Evolutionary conservation across 2,329 filamentous ascomycete species (phyloP).

Genomic region (Cercospora sesami): DNA sequence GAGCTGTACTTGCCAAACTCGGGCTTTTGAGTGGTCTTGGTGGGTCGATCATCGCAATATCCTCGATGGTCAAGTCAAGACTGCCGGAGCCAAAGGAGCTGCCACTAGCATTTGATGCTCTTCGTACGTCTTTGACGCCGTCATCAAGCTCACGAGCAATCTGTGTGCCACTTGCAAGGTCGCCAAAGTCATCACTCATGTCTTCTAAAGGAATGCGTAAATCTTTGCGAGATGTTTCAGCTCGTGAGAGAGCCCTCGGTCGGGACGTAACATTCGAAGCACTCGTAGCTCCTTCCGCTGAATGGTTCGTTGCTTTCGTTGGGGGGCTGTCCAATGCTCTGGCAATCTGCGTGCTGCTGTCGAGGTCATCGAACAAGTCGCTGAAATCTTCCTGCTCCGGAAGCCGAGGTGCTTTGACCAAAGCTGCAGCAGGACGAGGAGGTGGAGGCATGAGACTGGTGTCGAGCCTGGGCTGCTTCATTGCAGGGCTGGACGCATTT

Average conservation of each 20-base stretch:
- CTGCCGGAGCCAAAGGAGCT: conserved; percentile 44
- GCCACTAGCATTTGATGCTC: conserved; percentile 14
- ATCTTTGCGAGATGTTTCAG: not conserved
- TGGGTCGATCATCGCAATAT: conserved; percentile 42
- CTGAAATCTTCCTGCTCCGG: conserved; percentile 26
- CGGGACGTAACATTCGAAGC: not conserved
- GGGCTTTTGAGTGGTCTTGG: conserved; percentile 15
- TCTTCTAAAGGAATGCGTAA: conserved; percentile 22
- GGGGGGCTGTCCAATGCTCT: conserved; percentile 39
- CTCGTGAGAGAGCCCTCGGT: not conserved
- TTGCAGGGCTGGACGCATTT: not conserved
- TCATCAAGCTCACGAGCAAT: conserved; percentile 46
- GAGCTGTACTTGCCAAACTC: conserved; percentile 2
- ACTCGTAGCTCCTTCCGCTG: not conserved
- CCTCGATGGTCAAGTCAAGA: conserved; percentile 45
- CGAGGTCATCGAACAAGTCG: conserved; percentile 42
- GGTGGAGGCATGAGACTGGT: conserved; percentile 16
- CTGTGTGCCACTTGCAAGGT: conserved; percentile 50
- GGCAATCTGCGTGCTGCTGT: conserved; percentile 48
- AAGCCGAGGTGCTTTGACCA: not conserved
- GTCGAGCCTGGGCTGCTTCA: not conserved
- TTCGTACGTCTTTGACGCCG: conserved; percentile 17
- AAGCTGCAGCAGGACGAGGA: not conserved
- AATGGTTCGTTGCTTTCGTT: not conserved
- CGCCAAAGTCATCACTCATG: conserved; percentile 37